Conservation (phyloP, 2,329 filamentous ascomycete species). For the Cladosporium sp. region DNA sequence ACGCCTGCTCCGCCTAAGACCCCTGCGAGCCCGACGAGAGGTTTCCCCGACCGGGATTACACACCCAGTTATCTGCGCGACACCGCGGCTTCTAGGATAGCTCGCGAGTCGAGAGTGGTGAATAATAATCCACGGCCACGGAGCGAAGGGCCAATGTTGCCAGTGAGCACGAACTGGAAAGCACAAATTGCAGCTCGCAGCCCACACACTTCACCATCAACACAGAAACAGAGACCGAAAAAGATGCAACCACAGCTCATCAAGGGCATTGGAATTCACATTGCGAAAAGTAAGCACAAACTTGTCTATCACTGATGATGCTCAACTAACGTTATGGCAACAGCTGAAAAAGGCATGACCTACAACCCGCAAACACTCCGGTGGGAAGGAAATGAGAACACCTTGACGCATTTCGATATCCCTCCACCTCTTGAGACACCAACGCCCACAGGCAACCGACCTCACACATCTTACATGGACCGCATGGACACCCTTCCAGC, state of each 20-base stretch:
- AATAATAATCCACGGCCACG: constrained; percentile 41
- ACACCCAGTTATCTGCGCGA: constrained; percentile 67
- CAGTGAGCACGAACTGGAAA: constrained; percentile 63
- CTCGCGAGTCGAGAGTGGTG: constrained; percentile 61
- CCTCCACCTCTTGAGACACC: constrained; percentile 39
- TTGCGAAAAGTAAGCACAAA: constrained; percentile 71
- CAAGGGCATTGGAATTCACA: constrained; percentile 75
- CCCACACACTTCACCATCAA: constrained; percentile 53
- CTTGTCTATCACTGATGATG: neutral
- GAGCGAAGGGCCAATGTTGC: constrained; percentile 52
- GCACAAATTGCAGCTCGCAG: constrained; percentile 55
- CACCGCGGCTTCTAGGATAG: constrained; percentile 66
- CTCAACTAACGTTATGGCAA: constrained; percentile 20
- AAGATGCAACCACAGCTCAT: constrained; percentile 76
- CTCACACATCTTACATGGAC: constrained; percentile 40
- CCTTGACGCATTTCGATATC: constrained; percentile 73
- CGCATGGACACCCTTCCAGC: constrained; percentile 31
- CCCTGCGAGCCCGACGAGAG: constrained; percentile 58
- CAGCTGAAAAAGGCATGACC: constrained; percentile 90
- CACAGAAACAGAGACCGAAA: constrained; percentile 51
- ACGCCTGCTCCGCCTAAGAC: constrained; percentile 49
- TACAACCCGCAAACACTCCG: constrained; percentile 85
- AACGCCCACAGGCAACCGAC: constrained; percentile 38
- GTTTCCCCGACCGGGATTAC: constrained; percentile 43
- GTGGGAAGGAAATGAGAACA: constrained; percentile 97